phyloP scores from a whole-genome alignment of 768 basidiomycete genomes.

The Megacollybia marginata region DNA sequence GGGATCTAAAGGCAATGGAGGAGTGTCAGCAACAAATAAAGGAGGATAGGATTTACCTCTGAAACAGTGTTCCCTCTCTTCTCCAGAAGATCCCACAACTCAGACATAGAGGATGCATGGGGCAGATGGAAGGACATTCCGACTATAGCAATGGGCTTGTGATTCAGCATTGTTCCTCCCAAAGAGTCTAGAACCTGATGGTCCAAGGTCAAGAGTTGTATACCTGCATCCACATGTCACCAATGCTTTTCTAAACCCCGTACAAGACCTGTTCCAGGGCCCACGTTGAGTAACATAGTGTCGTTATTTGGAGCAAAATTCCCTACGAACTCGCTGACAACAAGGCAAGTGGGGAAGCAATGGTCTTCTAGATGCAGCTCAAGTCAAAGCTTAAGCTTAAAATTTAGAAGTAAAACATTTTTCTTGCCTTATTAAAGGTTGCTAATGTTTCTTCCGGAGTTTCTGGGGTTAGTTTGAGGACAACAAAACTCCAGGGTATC shows the following conservation, averaged over 20 bases:
- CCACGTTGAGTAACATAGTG: conserved; percentile 38
- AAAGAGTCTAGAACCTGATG: background rate
- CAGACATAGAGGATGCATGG: conserved; percentile 41
- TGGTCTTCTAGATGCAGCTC: too few relatives aligned
- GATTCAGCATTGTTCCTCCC: conserved; percentile 14
- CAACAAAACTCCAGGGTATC: conserved; percentile 39
- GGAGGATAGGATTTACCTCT: conserved; percentile 39
- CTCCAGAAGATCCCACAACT: too few relatives aligned
- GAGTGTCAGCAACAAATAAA: too few relatives aligned
- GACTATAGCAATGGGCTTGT: conserved; percentile 58
- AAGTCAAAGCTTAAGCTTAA: conserved; percentile 2
- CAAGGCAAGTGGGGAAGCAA: conserved; percentile 22
- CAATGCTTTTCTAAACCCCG: conserved; percentile 26
- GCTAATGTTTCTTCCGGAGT: conserved; percentile 13
- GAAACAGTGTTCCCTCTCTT: conserved; percentile 47
- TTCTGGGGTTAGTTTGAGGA: conserved; percentile 21
- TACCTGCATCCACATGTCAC: too few relatives aligned
- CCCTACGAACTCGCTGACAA: conserved; percentile 23
- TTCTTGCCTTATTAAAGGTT: conserved; percentile 5
- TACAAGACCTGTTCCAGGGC: conserved; percentile 35
- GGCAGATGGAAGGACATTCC: conserved; percentile 63
- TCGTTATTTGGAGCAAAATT: conserved; percentile 12
- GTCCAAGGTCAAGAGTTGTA: background rate
- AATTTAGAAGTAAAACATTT: background rate
- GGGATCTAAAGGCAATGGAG: conserved; percentile 70